Base-by-base conservation (phyloP, 768 basidiomycete genomes). In the Suillus variegatus region DNA sequence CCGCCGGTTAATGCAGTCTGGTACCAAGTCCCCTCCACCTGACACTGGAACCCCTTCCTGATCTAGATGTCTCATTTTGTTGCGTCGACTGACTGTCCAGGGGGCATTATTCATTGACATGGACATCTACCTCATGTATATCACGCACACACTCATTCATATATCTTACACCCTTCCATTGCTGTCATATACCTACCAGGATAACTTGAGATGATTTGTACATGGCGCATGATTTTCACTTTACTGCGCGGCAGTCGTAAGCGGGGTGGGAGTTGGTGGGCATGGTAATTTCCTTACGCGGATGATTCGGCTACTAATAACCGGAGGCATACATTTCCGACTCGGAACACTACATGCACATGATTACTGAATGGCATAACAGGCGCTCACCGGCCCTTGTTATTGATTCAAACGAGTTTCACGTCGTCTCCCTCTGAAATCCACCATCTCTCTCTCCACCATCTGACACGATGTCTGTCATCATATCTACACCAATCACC, bases 401-500 rank as follows among this genome's bases (percentile, higher is more conserved):
- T 20, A 60, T 55, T 55, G 36, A 58, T 52, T 62, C 61, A 55
- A 22, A 62, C 41, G 62, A n/a, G 63, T 63, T 58, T 64, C 40
- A 44, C 64, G 12, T 43, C 43, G 7, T 44, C 54, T 35, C 32
- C 12, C 32, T 62, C 57, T 32, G 51, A 51, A 51, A 16, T 25
- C 7, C 28, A 4, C n/a, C 32, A 6, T n/a, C 36, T 38, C 10
- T 38, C 36, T 38, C 43, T 40, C 22, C 18, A 16, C 49, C 13
- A 35, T 51, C 58, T 70, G n/a, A 46, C 64, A 70, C 58, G 49
- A 89, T 90, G 88, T 81, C 88, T 68, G 79, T 82, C 62, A 88
- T 94, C 63, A 89, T 96, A 66, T 79, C 84, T 25, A 96, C 94
- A 6, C 92, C 93, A n/a, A 84, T 96, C 69, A 96, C 94, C 41